Percentiles rank a stretch among this genome's conserved stretches.
These are phyloP conservation scores for Fusarium dlaminii DNA, from an alignment of 2,329 filamentous ascomycete species.

Conservation along the genomic window DNA sequence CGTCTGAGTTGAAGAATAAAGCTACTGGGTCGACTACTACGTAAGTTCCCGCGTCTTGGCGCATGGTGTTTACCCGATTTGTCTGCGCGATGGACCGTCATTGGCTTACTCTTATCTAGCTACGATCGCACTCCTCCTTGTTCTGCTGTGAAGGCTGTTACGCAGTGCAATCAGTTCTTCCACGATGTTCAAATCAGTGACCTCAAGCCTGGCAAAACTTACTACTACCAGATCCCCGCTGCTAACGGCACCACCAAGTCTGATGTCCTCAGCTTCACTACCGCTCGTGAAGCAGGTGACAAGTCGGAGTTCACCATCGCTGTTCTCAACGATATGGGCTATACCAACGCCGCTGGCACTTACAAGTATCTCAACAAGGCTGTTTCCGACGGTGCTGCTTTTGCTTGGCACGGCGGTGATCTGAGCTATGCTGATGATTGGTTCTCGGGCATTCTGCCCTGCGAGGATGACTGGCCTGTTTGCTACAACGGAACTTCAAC, in stretches of 20 bases:
- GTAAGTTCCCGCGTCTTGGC: not conserved
- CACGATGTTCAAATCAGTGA: not conserved
- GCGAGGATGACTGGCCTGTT: not conserved
- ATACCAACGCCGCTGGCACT: not conserved
- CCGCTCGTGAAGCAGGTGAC: not conserved
- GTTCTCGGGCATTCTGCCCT: conserved; percentile 1
- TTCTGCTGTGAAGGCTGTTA: not conserved
- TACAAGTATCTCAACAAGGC: conserved; percentile 5
- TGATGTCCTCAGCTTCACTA: not conserved
- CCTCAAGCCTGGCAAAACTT: not conserved
- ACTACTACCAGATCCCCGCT: not conserved
- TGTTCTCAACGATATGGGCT: not conserved
- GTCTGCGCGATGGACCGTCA: not conserved
- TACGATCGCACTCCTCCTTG: conserved; percentile 1
- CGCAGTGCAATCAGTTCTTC: conserved; percentile 3
- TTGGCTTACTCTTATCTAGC: not conserved
- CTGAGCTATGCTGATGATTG: conserved; percentile 9
- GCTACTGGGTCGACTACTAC: not conserved
- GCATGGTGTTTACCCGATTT: not conserved
- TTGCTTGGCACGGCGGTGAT: conserved; percentile 2
- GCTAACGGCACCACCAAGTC: not conserved
- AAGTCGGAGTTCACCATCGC: not conserved
- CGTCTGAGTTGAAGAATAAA: not conserved
- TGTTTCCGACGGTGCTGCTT: not conserved
- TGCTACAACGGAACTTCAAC: not conserved